Evolutionary conservation across 108 stramenopile genomes (phyloP).

Genomic region (Schizochytrium sp.): DNA sequence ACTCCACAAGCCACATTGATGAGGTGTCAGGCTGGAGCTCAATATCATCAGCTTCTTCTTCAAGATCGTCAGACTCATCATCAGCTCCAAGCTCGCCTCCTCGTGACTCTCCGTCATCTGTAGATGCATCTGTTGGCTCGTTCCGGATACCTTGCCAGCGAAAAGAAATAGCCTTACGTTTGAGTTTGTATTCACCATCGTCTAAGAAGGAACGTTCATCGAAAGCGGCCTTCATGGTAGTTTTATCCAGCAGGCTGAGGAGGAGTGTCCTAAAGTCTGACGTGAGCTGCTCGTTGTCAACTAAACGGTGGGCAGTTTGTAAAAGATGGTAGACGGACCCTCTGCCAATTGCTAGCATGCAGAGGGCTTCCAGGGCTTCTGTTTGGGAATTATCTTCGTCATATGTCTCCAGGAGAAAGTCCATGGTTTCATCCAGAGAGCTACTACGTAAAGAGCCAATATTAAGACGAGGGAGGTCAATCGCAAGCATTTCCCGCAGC

Average conservation of each 20-base stretch:
- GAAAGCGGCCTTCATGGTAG: not conserved
- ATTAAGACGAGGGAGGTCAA: not conserved
- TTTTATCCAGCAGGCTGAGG: constrained; percentile 19
- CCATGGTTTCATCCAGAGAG: constrained; percentile 35
- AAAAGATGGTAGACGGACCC: not conserved
- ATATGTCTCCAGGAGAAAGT: constrained; percentile 12
- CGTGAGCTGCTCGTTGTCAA: constrained; percentile 6
- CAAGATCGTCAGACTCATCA: not conserved
- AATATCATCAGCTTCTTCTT: not conserved
- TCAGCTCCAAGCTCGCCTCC: not conserved
- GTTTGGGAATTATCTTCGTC: constrained; percentile 7
- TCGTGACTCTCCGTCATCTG: not conserved
- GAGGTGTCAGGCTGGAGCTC: not conserved
- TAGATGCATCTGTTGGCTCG: not conserved
- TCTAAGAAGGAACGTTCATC: not conserved
- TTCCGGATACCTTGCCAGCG: not conserved
- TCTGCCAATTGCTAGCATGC: constrained; percentile 31
- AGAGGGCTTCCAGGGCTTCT: constrained; percentile 49
- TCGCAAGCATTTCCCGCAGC: constrained; percentile 28
- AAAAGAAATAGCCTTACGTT: constrained; percentile 35
- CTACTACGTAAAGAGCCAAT: constrained; percentile 1
- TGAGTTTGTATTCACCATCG: not conserved
- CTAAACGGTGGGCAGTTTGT: not conserved
- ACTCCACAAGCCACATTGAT: not conserved
- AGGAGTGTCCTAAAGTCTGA: not conserved